Conservation (phyloP, 129 eudicot species). For the Logfia minima region DNA sequence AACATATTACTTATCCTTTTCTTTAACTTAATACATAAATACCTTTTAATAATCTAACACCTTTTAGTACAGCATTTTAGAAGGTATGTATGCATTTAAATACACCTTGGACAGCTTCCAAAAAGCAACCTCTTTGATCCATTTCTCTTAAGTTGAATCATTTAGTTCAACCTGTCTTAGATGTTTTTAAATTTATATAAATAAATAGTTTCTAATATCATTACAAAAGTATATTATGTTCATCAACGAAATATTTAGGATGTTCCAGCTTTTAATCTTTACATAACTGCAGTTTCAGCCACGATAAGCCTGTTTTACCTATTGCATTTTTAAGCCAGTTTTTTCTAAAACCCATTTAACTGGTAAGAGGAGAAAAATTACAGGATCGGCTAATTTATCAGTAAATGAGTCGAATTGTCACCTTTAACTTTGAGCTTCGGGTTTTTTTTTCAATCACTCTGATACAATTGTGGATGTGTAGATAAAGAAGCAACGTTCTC, state of each 20-base stretch:
- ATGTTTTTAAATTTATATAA: background rate
- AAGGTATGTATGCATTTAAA: background rate
- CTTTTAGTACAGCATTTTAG: background rate
- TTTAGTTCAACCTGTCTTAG: background rate
- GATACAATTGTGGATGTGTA: slow-evolving; percentile 37
- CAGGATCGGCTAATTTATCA: background rate
- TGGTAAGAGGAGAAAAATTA: background rate
- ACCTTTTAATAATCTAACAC: background rate
- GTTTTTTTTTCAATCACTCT: slow-evolving; percentile 5
- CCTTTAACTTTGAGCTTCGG: background rate
- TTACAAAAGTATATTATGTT: background rate
- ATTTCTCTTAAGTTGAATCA: background rate
- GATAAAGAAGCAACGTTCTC: slow-evolving; percentile 88
- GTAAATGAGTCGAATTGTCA: background rate
- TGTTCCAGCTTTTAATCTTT: background rate
- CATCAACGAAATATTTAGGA: background rate
- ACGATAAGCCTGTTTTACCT: too few species aligned
- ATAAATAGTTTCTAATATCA: background rate
- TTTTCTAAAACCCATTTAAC: background rate
- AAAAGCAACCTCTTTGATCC: background rate
- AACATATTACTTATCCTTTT: background rate
- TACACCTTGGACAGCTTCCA: background rate
- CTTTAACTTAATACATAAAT: background rate
- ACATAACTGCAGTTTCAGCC: background rate
- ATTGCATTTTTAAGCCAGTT: background rate